Base-by-base conservation (phyloP, 2,329 filamentous ascomycete genomes). In the Clarireedia hainanense region DNA sequence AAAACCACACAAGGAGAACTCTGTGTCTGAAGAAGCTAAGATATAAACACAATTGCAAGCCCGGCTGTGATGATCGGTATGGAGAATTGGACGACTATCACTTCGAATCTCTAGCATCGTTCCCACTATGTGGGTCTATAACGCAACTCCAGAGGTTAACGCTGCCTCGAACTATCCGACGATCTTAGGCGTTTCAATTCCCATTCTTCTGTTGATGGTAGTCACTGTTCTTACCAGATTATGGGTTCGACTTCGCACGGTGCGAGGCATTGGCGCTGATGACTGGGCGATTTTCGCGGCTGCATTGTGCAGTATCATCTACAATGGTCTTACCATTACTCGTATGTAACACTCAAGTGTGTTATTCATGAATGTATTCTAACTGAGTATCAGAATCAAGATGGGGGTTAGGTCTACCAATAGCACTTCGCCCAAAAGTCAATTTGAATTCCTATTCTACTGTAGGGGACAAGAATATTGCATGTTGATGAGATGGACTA, bases 71-170 rank as follows among this genome's bases (percentile, higher is more conserved):
- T 24, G 5, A 47, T 24, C 20, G 30, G 10, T 17, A 15, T 47
- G 20, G 20, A 23, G 27, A 6, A 24, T 47, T 20, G 34, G 14
- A 26, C 27, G 50, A 27, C 46, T 39, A 17, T 47, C 50, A 26
- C 47, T 34, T 37, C 34, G 30, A 26, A 47, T 24, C 10, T 27
- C n/a, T 37, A 52, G 46, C 50, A 27, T 37, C 50, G 47, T 52
- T 40, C 20, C 50, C 50, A 37, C 30, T 52, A 24, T 52, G 50
- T 52, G 50, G 50, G 50, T 52, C 50, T 52, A 47, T 5, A 52
- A 52, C 50, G 46, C 50, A 34, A 37, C 50, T 17, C 27, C 50
- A 47, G 42, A 52, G 20, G 43, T 47, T 39, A 37, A 47, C 20
- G 42, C 50, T 47, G 20, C 17, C 46, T 52, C 50, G 20, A 37